phyloP scores from a whole-genome alignment of 768 basidiomycete species.

The Tulasnella sp. region DNA sequence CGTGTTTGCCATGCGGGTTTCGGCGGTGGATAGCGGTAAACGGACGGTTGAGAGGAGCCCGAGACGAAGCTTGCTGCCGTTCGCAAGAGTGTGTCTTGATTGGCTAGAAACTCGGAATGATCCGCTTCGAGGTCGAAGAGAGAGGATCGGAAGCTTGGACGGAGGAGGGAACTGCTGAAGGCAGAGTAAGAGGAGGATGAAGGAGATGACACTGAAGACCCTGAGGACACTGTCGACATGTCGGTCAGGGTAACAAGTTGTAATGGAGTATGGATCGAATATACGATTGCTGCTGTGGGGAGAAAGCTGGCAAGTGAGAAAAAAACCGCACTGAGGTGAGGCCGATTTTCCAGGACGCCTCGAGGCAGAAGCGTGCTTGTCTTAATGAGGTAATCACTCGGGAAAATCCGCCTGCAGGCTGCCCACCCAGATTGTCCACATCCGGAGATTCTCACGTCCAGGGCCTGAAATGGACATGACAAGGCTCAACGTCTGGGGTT shows the following conservation, averaged over 20 bases:
- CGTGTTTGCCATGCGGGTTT: neutral
- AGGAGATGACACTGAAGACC: neutral
- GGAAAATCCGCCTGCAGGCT: neutral
- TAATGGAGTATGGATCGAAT: neutral
- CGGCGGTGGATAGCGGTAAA: neutral
- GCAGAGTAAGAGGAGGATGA: neutral
- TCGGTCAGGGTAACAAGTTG: neutral
- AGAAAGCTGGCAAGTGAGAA: slow-evolving; percentile 1
- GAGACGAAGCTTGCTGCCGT: neutral
- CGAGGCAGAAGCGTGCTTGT: slow-evolving; percentile 3
- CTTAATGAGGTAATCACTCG: slow-evolving; percentile 3
- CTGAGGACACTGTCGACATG: neutral
- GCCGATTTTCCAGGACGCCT: neutral
- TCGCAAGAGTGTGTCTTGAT: neutral
- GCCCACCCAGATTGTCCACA: neutral
- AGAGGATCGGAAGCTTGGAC: slow-evolving; percentile 1
- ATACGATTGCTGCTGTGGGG: neutral
- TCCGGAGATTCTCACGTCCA: neutral
- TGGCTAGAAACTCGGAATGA: neutral
- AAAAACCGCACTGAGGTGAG: neutral
- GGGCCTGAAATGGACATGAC: neutral
- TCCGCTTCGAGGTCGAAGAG: neutral
- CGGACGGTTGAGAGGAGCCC: neutral
- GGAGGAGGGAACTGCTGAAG: neutral
- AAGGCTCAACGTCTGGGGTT: neutral